Evolutionary conservation across 1,284 basidiomycete species (phyloP).

Genomic region (Vanrija sp.): DNA sequence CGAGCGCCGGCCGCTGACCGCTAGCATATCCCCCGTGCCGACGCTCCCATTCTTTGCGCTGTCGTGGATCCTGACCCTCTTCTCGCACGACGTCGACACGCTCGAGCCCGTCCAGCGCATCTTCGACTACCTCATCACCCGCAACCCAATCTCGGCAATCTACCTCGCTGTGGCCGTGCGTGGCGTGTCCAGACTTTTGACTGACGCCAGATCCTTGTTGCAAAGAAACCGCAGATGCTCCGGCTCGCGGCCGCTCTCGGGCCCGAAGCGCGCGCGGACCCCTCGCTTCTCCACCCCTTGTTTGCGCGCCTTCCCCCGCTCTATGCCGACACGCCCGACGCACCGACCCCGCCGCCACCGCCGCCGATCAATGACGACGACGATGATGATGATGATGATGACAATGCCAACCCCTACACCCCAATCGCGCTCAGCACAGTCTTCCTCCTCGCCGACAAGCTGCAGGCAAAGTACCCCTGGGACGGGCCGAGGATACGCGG

Average conservation of each 20-base stretch:
- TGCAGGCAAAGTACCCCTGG: slow-evolving; percentile 40
- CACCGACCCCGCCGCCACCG: slow-evolving; percentile 10
- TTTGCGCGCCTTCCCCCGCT: slow-evolving; percentile 68
- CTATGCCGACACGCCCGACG: slow-evolving; percentile 44
- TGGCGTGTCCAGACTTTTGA: slow-evolving; percentile 14
- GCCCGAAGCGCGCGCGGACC: slow-evolving; percentile 37
- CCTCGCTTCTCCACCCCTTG: slow-evolving; percentile 63
- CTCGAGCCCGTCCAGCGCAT: slow-evolving; percentile 78
- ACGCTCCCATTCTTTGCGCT: slow-evolving; percentile 62
- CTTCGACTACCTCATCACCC: slow-evolving; percentile 78
- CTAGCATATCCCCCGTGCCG: slow-evolving; percentile 38
- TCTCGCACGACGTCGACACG: slow-evolving; percentile 84
- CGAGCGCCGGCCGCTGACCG: too few species aligned
- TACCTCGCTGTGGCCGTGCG: slow-evolving; percentile 78
- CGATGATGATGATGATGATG: slow-evolving; percentile 5
- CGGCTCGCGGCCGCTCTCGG: slow-evolving; percentile 31
- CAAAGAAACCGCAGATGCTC: slow-evolving; percentile 46
- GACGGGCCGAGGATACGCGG: slow-evolving; percentile 35
- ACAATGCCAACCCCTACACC: slow-evolving; percentile 34
- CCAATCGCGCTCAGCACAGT: slow-evolving; percentile 41
- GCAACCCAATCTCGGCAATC: slow-evolving; percentile 73
- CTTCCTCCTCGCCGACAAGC: slow-evolving; percentile 36
- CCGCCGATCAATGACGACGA: background rate
- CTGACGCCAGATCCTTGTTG: slow-evolving; percentile 39
- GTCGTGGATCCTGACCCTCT: slow-evolving; percentile 82